Conservation (phyloP, 345 rosid species). For the Rhizophora apiculata region DNA sequence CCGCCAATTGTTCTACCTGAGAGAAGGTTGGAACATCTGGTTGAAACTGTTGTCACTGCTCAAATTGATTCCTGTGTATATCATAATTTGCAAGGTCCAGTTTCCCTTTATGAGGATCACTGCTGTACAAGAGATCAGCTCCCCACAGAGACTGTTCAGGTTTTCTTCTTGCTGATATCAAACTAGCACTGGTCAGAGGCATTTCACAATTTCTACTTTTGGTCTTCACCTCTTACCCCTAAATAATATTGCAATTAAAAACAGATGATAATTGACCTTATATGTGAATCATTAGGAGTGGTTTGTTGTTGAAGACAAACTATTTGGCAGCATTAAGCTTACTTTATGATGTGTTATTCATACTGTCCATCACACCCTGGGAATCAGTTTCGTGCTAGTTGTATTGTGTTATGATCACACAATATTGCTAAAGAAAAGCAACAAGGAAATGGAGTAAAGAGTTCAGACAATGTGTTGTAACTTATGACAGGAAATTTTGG, state of each 20-base stretch:
- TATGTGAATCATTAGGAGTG: not conserved
- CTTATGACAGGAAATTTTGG: not conserved
- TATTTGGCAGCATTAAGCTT: not conserved
- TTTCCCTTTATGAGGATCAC: constrained; percentile 74
- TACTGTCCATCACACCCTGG: no score
- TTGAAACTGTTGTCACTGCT: constrained; percentile 55
- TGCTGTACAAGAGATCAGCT: constrained; percentile 66
- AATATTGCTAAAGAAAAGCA: no score
- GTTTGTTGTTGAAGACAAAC: not conserved
- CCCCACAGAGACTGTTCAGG: constrained; percentile 86
- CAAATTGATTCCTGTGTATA: constrained; percentile 66
- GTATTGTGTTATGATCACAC: no score
- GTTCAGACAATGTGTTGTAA: not conserved
- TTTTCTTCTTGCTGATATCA: constrained; percentile 27
- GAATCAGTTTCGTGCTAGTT: no score
- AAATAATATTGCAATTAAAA: not conserved
- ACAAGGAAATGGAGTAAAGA: no score
- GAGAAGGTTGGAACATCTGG: constrained; percentile 66
- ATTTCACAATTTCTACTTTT: not conserved
- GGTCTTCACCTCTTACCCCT: no score
- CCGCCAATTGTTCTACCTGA: constrained; percentile 53
- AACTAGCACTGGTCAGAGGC: not conserved
- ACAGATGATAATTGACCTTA: not conserved
- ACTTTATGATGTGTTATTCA: no score
- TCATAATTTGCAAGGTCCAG: constrained; percentile 56